Evolutionary conservation across 2,329 filamentous ascomycete genomes (phyloP).

Genomic region (Neophaeococcomyces mojaviensis): DNA sequence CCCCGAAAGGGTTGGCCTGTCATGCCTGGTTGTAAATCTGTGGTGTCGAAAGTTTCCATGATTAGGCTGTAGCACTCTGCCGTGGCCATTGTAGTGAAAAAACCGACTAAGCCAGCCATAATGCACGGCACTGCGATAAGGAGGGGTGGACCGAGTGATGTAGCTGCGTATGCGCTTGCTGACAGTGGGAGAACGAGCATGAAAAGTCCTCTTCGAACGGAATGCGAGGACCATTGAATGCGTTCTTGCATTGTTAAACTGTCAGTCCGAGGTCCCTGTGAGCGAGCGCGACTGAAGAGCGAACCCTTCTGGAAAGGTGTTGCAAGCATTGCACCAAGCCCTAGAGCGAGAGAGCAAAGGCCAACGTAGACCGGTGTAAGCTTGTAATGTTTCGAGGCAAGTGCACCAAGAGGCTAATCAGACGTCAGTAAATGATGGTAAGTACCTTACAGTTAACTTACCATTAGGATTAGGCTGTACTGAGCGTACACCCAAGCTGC

Average conservation of each 20-base stretch:
- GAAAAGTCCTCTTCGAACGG: conserved; percentile 61
- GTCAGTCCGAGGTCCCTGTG: conserved; percentile 53
- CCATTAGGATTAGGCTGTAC: conserved; percentile 63
- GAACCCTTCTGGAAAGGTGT: conserved; percentile 68
- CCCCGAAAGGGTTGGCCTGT: conserved; percentile 45
- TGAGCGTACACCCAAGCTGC: conserved; percentile 72
- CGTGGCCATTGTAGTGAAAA: conserved; percentile 64
- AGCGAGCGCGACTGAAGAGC: conserved; percentile 58
- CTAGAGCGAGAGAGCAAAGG: conserved; percentile 56
- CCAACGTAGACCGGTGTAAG: conserved; percentile 60
- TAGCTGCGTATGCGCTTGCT: conserved; percentile 59
- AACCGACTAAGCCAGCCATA: conserved; percentile 60
- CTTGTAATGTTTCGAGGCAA: conserved; percentile 62
- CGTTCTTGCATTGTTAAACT: conserved; percentile 59
- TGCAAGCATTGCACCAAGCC: conserved; percentile 61
- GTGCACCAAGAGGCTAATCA: conserved; percentile 55
- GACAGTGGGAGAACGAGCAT: conserved; percentile 59
- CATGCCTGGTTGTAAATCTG: conserved; percentile 66
- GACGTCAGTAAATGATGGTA: conserved; percentile 4
- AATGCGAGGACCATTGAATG: conserved; percentile 63
- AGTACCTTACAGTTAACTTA: conserved; percentile 31
- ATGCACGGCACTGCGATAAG: conserved; percentile 57
- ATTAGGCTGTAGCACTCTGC: conserved; percentile 69
- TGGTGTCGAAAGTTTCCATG: conserved; percentile 78
- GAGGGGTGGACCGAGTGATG: conserved; percentile 55